Conservation (phyloP, 345 rosid genomes). For the Sonneratia alba region DNA sequence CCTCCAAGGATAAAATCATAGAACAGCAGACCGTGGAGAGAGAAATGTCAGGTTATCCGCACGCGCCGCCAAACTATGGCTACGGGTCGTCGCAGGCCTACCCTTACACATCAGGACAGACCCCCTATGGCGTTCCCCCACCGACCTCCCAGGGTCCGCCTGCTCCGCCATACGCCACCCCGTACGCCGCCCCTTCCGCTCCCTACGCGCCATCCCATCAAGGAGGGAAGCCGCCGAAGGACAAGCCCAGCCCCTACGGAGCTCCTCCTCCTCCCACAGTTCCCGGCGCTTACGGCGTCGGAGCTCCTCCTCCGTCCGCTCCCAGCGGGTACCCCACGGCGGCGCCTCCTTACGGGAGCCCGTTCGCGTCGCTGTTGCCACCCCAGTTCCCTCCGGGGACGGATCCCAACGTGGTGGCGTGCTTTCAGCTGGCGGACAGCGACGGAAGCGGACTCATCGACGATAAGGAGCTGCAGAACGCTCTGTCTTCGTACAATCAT, state of each 20-base stretch:
- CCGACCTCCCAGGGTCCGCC: slow-evolving; percentile 16
- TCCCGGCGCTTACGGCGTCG: slow-evolving; percentile 4
- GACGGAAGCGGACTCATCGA: slow-evolving; percentile 86
- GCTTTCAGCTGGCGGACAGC: slow-evolving; percentile 77
- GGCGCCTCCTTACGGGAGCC: slow-evolving; percentile 36
- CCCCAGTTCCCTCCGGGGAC: slow-evolving; percentile 75
- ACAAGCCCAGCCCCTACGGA: slow-evolving; percentile 25
- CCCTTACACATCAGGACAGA: slow-evolving; percentile 11
- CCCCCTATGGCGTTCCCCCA: slow-evolving; percentile 23
- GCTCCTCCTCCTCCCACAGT: background rate
- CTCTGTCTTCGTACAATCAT: slow-evolving; percentile 70
- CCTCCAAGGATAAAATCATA: too few relatives aligned
- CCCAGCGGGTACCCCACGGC: slow-evolving; percentile 11
- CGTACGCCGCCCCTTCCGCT: slow-evolving; percentile 37
- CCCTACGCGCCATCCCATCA: slow-evolving; percentile 29
- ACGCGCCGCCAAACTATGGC: slow-evolving; percentile 13
- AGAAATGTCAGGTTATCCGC: slow-evolving; percentile 12
- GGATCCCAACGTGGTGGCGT: slow-evolving; percentile 73
- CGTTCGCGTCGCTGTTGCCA: slow-evolving; percentile 66
- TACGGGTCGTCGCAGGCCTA: slow-evolving; percentile 35
- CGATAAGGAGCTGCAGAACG: slow-evolving; percentile 79
- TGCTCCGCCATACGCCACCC: slow-evolving; percentile 17
- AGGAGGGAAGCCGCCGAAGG: slow-evolving; percentile 60
- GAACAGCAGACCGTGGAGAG: too few relatives aligned
- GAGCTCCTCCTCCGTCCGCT: slow-evolving; percentile 14